Conservation (phyloP, 2,329 filamentous ascomycete species). For the Sporothrix euskadiensis region DNA sequence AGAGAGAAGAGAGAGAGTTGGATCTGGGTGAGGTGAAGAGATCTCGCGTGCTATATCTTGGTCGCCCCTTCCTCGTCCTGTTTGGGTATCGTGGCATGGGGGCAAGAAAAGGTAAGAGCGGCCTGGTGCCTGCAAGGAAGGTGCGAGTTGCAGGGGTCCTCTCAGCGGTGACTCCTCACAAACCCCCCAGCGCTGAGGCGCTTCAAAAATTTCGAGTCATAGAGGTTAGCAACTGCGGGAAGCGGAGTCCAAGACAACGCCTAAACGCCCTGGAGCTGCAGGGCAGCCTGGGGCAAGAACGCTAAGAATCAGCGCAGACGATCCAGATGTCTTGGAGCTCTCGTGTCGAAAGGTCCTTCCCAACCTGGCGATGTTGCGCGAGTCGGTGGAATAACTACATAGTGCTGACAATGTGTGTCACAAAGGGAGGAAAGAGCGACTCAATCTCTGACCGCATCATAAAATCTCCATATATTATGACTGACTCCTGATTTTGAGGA, state of each 20-base stretch:
- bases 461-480: not conserved
- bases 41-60: constrained; percentile 3
- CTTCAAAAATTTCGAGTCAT: not conserved
- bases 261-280: not conserved
- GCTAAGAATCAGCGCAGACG: not conserved
- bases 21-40: too few species aligned
- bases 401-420: constrained; percentile 9
- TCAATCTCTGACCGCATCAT: not conserved
- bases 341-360: not conserved
- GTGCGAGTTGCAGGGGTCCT: not conserved
- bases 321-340: not conserved
- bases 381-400: not conserved
- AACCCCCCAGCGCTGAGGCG: not conserved
- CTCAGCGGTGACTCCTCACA: constrained; percentile 5
- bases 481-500: not conserved
- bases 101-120: not conserved
- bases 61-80: not conserved
- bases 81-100: not conserved
- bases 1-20: not conserved
- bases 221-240: not conserved
- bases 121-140: not conserved
- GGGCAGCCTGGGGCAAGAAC: not conserved
- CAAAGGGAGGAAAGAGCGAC: not conserved
- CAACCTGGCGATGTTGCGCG: constrained; percentile 3
- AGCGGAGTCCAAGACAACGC: not conserved